Evolutionary conservation across 2,329 filamentous ascomycete species (phyloP), one percentile per base, ranked within the genome.

Genomic region (Metarhizium album): DNA sequence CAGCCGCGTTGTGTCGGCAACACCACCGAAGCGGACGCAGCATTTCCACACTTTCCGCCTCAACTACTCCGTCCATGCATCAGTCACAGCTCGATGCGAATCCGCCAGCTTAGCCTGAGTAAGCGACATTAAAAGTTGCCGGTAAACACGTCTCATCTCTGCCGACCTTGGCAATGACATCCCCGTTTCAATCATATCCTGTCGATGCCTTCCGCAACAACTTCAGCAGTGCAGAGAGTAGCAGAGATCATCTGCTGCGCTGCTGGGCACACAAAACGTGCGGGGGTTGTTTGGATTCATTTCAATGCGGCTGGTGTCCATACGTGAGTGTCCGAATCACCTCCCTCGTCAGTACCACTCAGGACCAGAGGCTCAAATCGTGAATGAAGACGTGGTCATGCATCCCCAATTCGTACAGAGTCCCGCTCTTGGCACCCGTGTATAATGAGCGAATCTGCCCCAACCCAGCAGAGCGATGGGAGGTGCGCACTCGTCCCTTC

Each of bases 211-310:
- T 57, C 4, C 58, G 60, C 14, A 50, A 52, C 51, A 69, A 70
- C 49, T 67, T 70, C 42, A 65, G 62, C 3, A 51, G 54, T 43
- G 49, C 53, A 22, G 57, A 63, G 31, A 49, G 50, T 18, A 55
- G 66, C 23, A 62, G 70, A 37, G 66, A 67, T 13, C 71, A 74
- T 54, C 63, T 79, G 24, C 59, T 62, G 22, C 68, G 72, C 47
- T 80, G 76, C 61, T 81, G 76, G 78, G 60, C 62, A 11, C 70
- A 68, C 27, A 72, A 78, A 57, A 68, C 71, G 38, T 80, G 76
- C 57, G 61, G 62, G 11, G 59, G 62, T 9, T 81, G 78, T 60
- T 64, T 80, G 8, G 55, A 55, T 37, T 55, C 67, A 20, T 54
- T 67, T 3, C 62, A 67, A 47, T 78, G 75, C 55, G 74, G 72